These are phyloP conservation scores for Apiospora hydei DNA, from an alignment of 2,329 filamentous ascomycete species.

Conservation along the genomic window DNA sequence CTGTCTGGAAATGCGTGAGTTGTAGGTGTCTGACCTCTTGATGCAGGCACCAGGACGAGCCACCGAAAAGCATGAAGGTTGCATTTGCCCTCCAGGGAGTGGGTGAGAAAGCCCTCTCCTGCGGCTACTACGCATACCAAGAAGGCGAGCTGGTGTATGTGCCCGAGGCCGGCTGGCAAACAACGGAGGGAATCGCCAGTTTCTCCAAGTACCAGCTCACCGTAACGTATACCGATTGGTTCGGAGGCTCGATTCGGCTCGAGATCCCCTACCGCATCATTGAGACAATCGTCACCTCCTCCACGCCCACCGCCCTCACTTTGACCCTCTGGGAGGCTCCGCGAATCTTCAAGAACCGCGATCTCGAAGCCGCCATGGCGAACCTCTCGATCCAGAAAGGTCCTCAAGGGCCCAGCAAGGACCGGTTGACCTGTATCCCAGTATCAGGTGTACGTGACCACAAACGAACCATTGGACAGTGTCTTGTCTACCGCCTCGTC, in stretches of 20 bases:
- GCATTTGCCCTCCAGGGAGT: constrained; percentile 29
- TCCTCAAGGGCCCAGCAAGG: background rate
- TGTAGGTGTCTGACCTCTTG: background rate
- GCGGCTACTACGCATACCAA: constrained; percentile 57
- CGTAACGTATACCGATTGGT: constrained; percentile 40
- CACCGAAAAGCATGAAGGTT: constrained; percentile 29
- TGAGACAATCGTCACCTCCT: constrained; percentile 51
- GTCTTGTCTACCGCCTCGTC: constrained; percentile 53
- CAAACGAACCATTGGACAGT: constrained; percentile 46
- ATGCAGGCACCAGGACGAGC: background rate
- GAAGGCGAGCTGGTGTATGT: constrained; percentile 49
- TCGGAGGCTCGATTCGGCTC: constrained; percentile 42
- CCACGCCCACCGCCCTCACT: constrained; percentile 47
- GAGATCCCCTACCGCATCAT: constrained; percentile 59
- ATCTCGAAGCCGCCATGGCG: constrained; percentile 32
- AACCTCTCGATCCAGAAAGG: constrained; percentile 23
- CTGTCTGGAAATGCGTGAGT: background rate
- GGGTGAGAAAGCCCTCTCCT: constrained; percentile 42
- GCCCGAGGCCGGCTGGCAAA: constrained; percentile 49
- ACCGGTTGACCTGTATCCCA: background rate
- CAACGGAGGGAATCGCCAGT: constrained; percentile 45
- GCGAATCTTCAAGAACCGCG: constrained; percentile 49
- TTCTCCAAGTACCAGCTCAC: constrained; percentile 54
- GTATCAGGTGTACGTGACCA: background rate
- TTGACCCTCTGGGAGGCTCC: constrained; percentile 61